Conservation (phyloP, 208 protist genomes). For the Leishmania major region DNA sequence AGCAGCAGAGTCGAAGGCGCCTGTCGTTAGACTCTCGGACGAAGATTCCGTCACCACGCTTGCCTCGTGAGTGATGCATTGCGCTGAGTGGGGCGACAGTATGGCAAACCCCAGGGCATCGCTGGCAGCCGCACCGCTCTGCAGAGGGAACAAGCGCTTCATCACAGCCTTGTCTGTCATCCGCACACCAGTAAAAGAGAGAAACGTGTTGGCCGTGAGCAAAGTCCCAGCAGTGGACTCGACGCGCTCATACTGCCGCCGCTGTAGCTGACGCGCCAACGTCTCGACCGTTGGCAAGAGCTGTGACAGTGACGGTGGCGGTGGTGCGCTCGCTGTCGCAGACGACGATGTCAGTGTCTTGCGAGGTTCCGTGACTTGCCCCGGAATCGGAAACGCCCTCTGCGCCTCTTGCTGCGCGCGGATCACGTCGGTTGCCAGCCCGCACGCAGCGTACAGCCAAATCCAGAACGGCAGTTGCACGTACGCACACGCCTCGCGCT, state of each 20-base stretch:
- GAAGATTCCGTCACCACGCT: not conserved
- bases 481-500: constrained; percentile 12
- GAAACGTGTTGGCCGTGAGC: constrained; percentile 30
- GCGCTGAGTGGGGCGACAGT: constrained; percentile 11
- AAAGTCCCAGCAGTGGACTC: constrained; percentile 19
- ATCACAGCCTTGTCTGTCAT: constrained; percentile 28
- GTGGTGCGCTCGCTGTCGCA: not conserved
- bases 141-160: constrained; percentile 29
- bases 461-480: constrained; percentile 31
- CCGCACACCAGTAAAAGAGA: constrained; percentile 22
- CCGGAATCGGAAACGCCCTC: not conserved
- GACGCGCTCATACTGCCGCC: constrained; percentile 22
- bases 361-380: not conserved
- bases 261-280: constrained; percentile 33
- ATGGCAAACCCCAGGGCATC: constrained; percentile 17
- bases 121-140: constrained; percentile 15
- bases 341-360: not conserved
- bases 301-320: constrained; percentile 2
- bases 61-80: not conserved
- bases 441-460: constrained; percentile 33
- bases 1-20: not conserved
- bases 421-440: constrained; percentile 26
- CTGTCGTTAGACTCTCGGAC: not conserved
- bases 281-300: constrained; percentile 29
- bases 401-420: constrained; percentile 2